A percentile compares a stretch with the other conserved stretches of the same genome.
Evolutionary conservation across 140 eudicot genomes (phyloP).

Genomic region (Bidens hawaiensis): DNA sequence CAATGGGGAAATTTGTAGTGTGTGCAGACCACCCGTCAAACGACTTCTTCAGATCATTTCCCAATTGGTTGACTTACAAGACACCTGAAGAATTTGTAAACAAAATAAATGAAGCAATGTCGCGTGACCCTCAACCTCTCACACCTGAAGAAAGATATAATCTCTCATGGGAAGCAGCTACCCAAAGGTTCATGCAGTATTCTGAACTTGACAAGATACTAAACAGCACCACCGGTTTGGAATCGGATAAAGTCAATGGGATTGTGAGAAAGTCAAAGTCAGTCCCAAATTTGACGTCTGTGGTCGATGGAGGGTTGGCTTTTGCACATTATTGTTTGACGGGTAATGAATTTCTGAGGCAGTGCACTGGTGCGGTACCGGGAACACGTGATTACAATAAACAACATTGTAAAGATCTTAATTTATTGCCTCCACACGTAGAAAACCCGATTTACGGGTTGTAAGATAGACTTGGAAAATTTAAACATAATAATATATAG

Average conservation of each 20-base stretch:
- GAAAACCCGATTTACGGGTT: slow-evolving; percentile 52
- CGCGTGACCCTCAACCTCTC: slow-evolving; percentile 76
- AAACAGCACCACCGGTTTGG: slow-evolving; percentile 7
- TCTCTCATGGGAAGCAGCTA: slow-evolving; percentile 98
- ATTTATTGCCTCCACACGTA: slow-evolving; percentile 51
- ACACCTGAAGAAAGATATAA: slow-evolving; percentile 70
- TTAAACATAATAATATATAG: background rate
- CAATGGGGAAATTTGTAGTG: slow-evolving; percentile 94
- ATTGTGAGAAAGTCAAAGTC: slow-evolving; percentile 48
- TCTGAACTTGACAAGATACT: slow-evolving; percentile 73
- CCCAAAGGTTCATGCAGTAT: slow-evolving; percentile 76
- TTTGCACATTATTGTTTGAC: slow-evolving; percentile 73
- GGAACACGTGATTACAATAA: slow-evolving; percentile 41
- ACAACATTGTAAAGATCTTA: slow-evolving; percentile 52
- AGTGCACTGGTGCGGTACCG: slow-evolving; percentile 79
- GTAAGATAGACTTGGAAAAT: slow-evolving; percentile 20
- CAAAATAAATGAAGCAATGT: slow-evolving; percentile 70
- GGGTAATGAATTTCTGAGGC: slow-evolving; percentile 74
- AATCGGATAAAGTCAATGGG: slow-evolving; percentile 7
- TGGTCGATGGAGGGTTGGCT: slow-evolving; percentile 81
- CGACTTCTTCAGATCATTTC: slow-evolving; percentile 81
- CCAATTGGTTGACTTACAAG: slow-evolving; percentile 83
- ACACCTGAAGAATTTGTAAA: slow-evolving; percentile 75
- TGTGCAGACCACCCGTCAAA: slow-evolving; percentile 95
- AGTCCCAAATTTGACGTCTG: slow-evolving; percentile 45